Percentiles rank a stretch among this genome's conserved stretches.
phyloP scores from a whole-genome alignment of 345 rosid species.

The Corchorus capsularis region DNA sequence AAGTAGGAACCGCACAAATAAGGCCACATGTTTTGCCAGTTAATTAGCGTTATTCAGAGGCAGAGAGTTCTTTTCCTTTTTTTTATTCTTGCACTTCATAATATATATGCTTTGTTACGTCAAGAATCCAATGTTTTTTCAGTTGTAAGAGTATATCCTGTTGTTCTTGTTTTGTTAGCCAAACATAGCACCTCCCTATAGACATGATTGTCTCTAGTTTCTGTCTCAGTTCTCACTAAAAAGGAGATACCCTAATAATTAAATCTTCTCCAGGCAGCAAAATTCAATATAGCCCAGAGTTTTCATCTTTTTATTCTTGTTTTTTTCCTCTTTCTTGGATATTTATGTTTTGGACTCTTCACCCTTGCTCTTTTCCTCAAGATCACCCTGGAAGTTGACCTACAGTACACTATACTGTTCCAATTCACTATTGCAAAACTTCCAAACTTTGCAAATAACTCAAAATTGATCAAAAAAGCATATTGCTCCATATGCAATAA shows the following conservation, averaged over 20 bases:
- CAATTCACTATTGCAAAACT: not conserved
- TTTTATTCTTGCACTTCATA: slow-evolving; percentile 13
- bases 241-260: slow-evolving; percentile 17
- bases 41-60: slow-evolving; percentile 25
- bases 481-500: not conserved
- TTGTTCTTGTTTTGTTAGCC: slow-evolving; percentile 15
- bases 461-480: not conserved
- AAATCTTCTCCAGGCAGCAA: not conserved
- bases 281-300: not conserved
- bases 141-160: not conserved
- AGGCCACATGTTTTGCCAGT: slow-evolving; percentile 27
- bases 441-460: not conserved
- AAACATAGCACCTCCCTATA: slow-evolving; percentile 11
- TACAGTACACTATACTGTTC: not conserved
- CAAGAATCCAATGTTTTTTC: slow-evolving; percentile 22
- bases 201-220: slow-evolving; percentile 11
- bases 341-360: slow-evolving; percentile 9
- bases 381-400: not conserved
- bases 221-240: slow-evolving; percentile 18
- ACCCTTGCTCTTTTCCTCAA: not conserved
- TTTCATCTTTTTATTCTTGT: not conserved
- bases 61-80: not conserved
- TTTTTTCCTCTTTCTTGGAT: slow-evolving; percentile 16
- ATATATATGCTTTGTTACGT: slow-evolving; percentile 9
- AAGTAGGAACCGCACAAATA: slow-evolving; percentile 16